Conservation (phyloP, 2,329 filamentous ascomycete species). For the Hymenoscyphus fraxineus region DNA sequence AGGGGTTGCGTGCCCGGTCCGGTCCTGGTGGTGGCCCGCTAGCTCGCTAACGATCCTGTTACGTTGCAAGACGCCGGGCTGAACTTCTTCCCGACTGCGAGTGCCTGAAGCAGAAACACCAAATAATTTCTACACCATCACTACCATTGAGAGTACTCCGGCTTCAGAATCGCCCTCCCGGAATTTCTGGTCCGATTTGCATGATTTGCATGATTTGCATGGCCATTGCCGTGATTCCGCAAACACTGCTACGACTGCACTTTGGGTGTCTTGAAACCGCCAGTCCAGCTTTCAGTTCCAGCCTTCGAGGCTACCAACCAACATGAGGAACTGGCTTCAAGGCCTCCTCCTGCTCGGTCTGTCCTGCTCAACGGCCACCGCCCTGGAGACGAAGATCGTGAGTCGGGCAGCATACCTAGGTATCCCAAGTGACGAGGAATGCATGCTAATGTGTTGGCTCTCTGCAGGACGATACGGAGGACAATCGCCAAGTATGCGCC, state of each 20-base stretch:
- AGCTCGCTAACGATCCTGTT: constrained; percentile 9
- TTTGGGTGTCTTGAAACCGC: constrained; percentile 2
- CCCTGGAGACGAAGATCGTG: constrained; percentile 58
- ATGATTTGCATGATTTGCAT: constrained; percentile 3
- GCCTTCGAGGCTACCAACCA: constrained; percentile 32
- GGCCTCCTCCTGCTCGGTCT: constrained; percentile 49
- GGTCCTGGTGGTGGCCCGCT: no score
- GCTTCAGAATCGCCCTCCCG: background rate
- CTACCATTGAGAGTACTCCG: background rate
- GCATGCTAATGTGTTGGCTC: constrained; percentile 18
- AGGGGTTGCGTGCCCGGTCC: background rate
- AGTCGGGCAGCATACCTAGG: constrained; percentile 25
- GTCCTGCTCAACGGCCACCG: constrained; percentile 51
- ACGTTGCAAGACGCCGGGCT: constrained; percentile 17
- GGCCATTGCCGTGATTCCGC: background rate
- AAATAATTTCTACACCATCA: background rate
- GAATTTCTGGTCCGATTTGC: background rate
- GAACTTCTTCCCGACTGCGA: background rate
- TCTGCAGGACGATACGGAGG: constrained; percentile 66
- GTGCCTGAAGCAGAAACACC: background rate
- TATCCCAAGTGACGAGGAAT: background rate
- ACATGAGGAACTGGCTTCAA: constrained; percentile 54
- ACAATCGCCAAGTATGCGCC: constrained; percentile 76
- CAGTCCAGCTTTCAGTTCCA: background rate
- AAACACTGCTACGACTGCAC: background rate